Evolutionary conservation across 2,329 filamentous ascomycete genomes (phyloP), one percentile per base, ranked within the genome.

Genomic region (Zasmidium citrigriseum): DNA sequence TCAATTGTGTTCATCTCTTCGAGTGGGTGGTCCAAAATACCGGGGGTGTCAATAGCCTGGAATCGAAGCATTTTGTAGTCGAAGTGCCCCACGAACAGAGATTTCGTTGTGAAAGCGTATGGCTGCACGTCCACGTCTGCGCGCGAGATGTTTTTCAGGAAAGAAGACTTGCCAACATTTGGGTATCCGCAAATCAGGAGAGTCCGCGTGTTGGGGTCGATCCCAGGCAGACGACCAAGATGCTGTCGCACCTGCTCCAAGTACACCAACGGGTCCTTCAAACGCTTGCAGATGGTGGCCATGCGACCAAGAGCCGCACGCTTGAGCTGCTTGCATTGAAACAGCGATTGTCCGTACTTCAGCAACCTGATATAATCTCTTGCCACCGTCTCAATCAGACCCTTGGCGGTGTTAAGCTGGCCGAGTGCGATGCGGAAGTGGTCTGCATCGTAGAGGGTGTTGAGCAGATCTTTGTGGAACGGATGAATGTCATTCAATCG

Each of bases 1-100:
- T 99, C 95, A 73, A 99, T 99, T 2, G 95, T 98, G 80, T 97
- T 96, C 95, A 98, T 99, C 80, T 98, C 95, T 78, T 98, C 95
- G 9, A 99, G 86, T 34, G 93, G 93, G 75, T 99, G 95, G 70
- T 99, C 95, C 61, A 99, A 81, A 67, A 99, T 96, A 82, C 95
- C 95, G n/a, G 93, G 93, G 11, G 95, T 99, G 78, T 99, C 95
- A 68, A 99, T 97, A 24, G 92, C 93, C 79, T 93, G 89, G 79
- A 92, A 92, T 62, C 90, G 84, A 66, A 92, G 82, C 79, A 93
- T 95, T 79, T 96, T 96, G 82, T 96, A 96, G 78, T 96, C 92
- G 74, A 98, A 97, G 78, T 99, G 95, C 59, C 95, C 95, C 25
- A 98, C 93, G 72, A 97, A 99, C 70, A 99, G 82, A 68, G 88